These are phyloP conservation scores for Herpetospermum pedunculosum DNA, from an alignment of 306 rosid species.

Conservation along the genomic window DNA sequence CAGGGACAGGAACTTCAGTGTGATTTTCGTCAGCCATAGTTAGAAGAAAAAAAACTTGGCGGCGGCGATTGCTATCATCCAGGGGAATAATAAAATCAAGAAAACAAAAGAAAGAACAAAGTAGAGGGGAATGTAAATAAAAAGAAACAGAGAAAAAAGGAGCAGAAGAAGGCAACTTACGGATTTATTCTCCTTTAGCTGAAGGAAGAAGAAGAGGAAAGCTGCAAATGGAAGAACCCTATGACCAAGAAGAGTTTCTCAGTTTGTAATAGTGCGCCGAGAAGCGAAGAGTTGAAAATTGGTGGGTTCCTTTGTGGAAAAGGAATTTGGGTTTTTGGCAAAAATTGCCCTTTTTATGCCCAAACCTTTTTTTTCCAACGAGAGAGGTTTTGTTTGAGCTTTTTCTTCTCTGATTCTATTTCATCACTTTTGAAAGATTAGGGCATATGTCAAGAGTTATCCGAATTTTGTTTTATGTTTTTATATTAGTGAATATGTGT, in stretches of 20 bases:
- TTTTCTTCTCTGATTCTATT: no score
- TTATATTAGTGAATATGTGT: no score
- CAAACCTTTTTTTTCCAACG: no score
- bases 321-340: not conserved
- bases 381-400: no score
- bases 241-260: not conserved
- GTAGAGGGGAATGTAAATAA: not conserved
- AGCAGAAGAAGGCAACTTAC: not conserved
- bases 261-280: not conserved
- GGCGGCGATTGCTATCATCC: not conserved
- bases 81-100: not conserved
- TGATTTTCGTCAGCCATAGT: slow-evolving; percentile 39
- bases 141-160: not conserved
- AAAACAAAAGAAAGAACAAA: not conserved
- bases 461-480: no score
- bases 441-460: no score
- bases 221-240: not conserved
- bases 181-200: not conserved
- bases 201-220: not conserved
- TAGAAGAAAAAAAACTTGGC: not conserved
- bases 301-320: not conserved
- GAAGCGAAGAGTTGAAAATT: not conserved
- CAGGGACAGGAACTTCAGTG: slow-evolving; percentile 17
- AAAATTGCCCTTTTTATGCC: not conserved
- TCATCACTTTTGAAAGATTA: no score